Base-by-base conservation (phyloP, 2,329 filamentous ascomycete genomes). In the Exophiala bonariae region DNA sequence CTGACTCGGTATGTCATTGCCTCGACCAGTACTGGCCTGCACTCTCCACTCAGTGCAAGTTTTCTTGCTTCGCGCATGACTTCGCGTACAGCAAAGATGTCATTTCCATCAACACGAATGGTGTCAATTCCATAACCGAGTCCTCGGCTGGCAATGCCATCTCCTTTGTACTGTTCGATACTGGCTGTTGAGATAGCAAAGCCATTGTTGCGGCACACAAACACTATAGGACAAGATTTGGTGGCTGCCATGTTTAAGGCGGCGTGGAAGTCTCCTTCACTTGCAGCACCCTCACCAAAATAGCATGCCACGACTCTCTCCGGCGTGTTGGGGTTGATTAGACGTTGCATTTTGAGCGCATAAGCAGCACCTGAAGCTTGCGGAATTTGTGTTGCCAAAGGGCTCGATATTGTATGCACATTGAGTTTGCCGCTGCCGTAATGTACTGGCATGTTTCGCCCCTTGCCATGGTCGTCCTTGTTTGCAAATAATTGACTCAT, bases 1-100 rank as follows among this genome's bases (percentile, higher is more conserved):
- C 88, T 92, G 34, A 97, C 91, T n/a, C 93, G 89, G 70, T 99
- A 99, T 18, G 88, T 92, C 88, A 99, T 95, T 46, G 90, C 90
- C 70, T 99, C 93, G 32, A 99, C 86, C 6, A 99, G 74, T 0
- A 99, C 80, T 0, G 89, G 90, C 54, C 80, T 82, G 3, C 89
- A 87, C n/a, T 88, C 89, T 34, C 88, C 83, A 46, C 86, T 75
- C 3, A 97, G 77, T 0, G 92, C 91, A 62, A 92, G 81, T 39
- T 81, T 77, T 2, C 91, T 80, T 0, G 93, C 93, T 64, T 81
- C 80, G 61, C 81, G 82, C 18, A 87, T 93, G 0, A 83, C 89
- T 67, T 90, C 86, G 32, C 87, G 79, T 0, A 96, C 89, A 1
- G 91, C 90, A 70, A 91, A 91, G 57, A 96, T 87, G 60, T 96